These are phyloP conservation scores for Aphanomyces stellatus DNA, from an alignment of 352 stramenopile species.

Conservation along the genomic window DNA sequence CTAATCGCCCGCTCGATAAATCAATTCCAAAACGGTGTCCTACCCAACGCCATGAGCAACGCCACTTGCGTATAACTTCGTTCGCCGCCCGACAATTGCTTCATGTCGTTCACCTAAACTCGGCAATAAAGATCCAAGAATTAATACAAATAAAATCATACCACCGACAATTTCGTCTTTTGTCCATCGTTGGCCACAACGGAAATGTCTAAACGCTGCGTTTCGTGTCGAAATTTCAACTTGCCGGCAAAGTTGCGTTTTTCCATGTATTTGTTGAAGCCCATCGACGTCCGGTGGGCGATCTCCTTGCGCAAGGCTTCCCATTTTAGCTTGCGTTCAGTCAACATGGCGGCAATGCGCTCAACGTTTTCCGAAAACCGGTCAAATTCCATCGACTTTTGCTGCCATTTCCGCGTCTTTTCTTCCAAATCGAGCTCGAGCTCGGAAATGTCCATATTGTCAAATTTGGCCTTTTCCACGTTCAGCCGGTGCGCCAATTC, in stretches of 20 bases:
- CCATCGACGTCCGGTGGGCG: constrained; percentile 57
- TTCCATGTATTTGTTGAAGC: constrained; percentile 80
- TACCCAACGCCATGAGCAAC: constrained; percentile 92
- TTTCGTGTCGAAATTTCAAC: constrained; percentile 69
- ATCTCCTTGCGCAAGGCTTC: constrained; percentile 73
- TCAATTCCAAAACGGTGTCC: too few relatives aligned
- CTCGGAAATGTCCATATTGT: constrained; percentile 75
- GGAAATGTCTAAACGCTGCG: constrained; percentile 66
- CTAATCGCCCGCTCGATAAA: too few relatives aligned
- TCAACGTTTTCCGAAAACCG: constrained; percentile 53
- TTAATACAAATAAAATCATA: background rate
- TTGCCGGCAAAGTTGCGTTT: constrained; percentile 81
- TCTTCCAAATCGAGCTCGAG: constrained; percentile 64
- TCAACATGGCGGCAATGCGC: constrained; percentile 60
- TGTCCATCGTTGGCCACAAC: constrained; percentile 74
- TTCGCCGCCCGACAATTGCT: constrained; percentile 96
- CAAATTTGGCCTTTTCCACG: constrained; percentile 58
- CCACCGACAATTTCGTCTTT: constrained; percentile 40
- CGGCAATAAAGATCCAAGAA: background rate
- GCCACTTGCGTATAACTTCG: constrained; percentile 94
- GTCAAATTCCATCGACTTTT: constrained; percentile 41
- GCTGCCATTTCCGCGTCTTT: constrained; percentile 58
- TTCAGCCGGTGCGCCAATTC: constrained; percentile 74
- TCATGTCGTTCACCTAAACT: constrained; percentile 90
- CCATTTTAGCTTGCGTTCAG: constrained; percentile 65